Conservation (phyloP, 129 eudicot genomes). For the Artemisia annua region DNA sequence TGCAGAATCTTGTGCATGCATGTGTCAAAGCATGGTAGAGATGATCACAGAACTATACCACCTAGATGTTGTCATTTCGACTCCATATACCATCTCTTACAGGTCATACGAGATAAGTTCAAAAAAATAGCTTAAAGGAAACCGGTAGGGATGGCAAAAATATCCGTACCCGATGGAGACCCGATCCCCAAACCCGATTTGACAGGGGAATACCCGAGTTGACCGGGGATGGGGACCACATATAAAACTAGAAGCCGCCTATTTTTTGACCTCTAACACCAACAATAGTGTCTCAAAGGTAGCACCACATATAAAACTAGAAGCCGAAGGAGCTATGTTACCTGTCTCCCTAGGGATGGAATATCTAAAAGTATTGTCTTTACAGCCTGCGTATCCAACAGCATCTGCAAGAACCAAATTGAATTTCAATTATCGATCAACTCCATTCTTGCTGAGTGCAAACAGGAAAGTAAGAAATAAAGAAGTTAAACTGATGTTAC, state of each 20-base stretch:
- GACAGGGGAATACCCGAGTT: too few relatives aligned
- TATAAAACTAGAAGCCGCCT: too few relatives aligned
- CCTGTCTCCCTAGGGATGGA: conserved; percentile 96
- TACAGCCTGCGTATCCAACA: conserved; percentile 91
- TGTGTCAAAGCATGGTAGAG: neutral
- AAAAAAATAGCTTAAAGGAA: neutral
- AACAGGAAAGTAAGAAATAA: conserved; percentile 5
- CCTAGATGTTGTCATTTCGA: neutral
- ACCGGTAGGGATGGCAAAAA: neutral
- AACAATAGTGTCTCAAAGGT: neutral
- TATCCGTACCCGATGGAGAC: too few relatives aligned
- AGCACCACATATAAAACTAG: conserved; percentile 9
- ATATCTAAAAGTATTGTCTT: conserved; percentile 91
- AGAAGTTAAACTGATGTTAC: conserved; percentile 37
- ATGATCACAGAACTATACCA: neutral
- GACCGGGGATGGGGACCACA: too few relatives aligned
- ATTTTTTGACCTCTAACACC: neutral
- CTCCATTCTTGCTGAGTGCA: neutral
- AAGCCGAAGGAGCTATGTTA: conserved; percentile 29
- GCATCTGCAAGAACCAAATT: conserved; percentile 55
- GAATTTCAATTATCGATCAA: conserved; percentile 5
- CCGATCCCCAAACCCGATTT: too few relatives aligned
- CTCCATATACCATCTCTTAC: neutral
- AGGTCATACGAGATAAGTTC: neutral
- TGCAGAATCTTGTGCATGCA: neutral